Evolutionary conservation across 495 filamentous ascomycete genomes (phyloP).

Genomic region (Podospora conica): DNA sequence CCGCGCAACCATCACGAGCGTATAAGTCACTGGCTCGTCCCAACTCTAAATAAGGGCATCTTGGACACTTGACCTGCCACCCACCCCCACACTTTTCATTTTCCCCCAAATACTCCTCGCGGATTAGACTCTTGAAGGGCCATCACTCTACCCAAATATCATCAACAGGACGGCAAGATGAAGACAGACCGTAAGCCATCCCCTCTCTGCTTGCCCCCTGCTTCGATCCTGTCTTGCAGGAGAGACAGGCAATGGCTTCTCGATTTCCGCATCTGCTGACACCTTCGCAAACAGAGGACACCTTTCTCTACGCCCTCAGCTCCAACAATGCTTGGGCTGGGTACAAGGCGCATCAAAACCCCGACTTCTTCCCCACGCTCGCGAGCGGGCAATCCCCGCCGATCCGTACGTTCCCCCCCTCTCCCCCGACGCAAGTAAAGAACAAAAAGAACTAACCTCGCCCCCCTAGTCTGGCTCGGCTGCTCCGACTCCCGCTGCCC

Average conservation of each 20-base stretch:
- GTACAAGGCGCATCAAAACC: conserved; percentile 57
- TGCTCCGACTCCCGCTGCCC: conserved; percentile 87
- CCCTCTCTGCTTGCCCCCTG: neutral
- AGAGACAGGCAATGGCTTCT: neutral
- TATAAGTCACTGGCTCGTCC: neutral
- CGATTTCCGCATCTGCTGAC: neutral
- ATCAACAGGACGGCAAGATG: neutral
- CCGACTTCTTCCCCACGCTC: conserved; percentile 65
- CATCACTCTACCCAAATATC: neutral
- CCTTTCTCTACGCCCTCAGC: conserved; percentile 50
- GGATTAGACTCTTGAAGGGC: neutral
- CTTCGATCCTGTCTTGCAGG: neutral
- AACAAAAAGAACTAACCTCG: neutral
- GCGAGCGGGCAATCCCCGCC: conserved; percentile 63
- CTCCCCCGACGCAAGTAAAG: neutral
- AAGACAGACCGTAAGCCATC: neutral
- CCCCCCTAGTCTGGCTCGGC: conserved; percentile 67
- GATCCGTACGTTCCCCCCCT: conserved; percentile 48
- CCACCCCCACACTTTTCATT: neutral
- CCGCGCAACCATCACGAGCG: conserved; percentile 3
- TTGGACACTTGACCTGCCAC: neutral
- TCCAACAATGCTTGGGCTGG: conserved; percentile 69
- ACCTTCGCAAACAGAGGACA: conserved; percentile 32
- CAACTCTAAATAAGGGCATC: neutral
- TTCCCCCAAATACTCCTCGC: neutral